Conservation (phyloP, 176 grass and related monocot genomes). For the Otatea glauca region DNA sequence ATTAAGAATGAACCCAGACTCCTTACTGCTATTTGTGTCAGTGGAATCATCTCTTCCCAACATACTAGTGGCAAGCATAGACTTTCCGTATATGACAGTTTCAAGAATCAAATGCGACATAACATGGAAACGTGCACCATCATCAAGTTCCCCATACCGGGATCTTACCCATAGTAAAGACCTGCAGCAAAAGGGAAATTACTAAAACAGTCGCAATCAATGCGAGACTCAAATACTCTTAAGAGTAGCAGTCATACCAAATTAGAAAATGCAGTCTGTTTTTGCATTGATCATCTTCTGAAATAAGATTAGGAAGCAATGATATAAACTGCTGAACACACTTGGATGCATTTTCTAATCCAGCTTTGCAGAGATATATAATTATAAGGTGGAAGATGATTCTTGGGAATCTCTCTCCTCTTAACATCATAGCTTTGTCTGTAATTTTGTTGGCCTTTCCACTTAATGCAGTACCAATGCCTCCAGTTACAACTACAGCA, state of each 20-base stretch:
- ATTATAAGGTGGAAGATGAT: constrained; percentile 86
- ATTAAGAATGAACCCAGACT: constrained; percentile 84
- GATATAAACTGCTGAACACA: constrained; percentile 86
- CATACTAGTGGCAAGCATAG: constrained; percentile 80
- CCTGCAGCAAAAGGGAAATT: constrained; percentile 62
- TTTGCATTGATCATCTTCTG: constrained; percentile 89
- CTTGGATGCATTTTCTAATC: constrained; percentile 77
- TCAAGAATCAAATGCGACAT: constrained; percentile 92
- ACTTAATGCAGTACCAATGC: constrained; percentile 74
- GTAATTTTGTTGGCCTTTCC: constrained; percentile 72
- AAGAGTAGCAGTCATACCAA: constrained; percentile 58
- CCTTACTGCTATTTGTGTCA: constrained; percentile 69
- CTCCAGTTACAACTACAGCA: constrained; percentile 95
- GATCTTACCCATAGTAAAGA: constrained; percentile 81
- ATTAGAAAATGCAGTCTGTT: constrained; percentile 88
- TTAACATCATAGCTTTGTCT: constrained; percentile 96
- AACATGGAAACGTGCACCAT: constrained; percentile 85
- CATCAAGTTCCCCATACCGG: constrained; percentile 75
- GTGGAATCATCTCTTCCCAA: constrained; percentile 71
- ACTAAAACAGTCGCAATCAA: constrained; percentile 25
- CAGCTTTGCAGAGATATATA: constrained; percentile 93
- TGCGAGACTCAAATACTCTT: not conserved
- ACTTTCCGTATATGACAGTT: constrained; percentile 83
- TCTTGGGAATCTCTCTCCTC: constrained; percentile 90
- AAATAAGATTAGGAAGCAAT: constrained; percentile 75